A percentile compares a stretch with the other conserved stretches of the same genome.
Conservation (phyloP, 352 stramenopile genomes). For the Thraustochytrium sp. region DNA sequence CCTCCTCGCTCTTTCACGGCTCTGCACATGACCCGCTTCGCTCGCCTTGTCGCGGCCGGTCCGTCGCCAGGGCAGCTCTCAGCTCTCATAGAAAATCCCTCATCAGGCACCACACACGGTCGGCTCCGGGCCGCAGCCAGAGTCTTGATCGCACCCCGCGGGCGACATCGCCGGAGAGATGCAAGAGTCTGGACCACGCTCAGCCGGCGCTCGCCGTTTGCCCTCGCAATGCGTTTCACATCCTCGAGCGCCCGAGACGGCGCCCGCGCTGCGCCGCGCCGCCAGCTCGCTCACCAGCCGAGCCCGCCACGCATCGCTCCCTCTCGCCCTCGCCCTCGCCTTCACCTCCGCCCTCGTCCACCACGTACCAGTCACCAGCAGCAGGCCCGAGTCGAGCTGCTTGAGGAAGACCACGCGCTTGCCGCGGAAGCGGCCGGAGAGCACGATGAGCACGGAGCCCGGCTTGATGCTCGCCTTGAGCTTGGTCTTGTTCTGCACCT, state of each 20-base stretch:
- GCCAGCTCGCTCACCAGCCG: not conserved
- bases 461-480: slow-evolving; percentile 90
- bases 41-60: not conserved
- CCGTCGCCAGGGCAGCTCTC: not conserved
- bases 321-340: too few relatives aligned
- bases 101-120: not conserved
- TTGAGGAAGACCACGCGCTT: slow-evolving; percentile 98
- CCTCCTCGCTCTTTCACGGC: not conserved
- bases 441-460: slow-evolving; percentile 93
- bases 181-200: too few relatives aligned
- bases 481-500: slow-evolving; percentile 56
- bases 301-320: not conserved
- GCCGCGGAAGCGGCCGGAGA: slow-evolving; percentile 91
- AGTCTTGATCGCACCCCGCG: not conserved
- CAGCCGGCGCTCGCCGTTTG: too few relatives aligned
- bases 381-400: slow-evolving; percentile 87
- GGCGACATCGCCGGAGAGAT: not conserved
- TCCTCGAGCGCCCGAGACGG: too few relatives aligned
- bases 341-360: not conserved
- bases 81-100: not conserved
- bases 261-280: too few relatives aligned
- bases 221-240: too few relatives aligned
- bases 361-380: slow-evolving; percentile 74
- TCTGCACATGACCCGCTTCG: not conserved
- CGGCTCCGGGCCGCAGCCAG: not conserved